Evolutionary conservation across 345 rosid species (phyloP).

Genomic region (Noccaea bulbosa): DNA sequence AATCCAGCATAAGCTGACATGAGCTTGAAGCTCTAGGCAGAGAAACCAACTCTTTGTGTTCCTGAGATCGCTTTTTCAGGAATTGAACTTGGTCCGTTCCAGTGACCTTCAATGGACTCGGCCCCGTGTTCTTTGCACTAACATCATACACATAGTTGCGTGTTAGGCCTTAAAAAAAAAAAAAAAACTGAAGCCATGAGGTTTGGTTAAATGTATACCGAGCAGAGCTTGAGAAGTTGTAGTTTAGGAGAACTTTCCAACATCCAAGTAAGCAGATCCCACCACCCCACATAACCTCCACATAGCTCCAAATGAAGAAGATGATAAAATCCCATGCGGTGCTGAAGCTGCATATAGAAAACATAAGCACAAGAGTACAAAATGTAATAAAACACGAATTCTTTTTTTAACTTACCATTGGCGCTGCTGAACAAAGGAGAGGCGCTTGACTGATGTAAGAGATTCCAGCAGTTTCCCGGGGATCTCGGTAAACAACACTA

Average conservation of each 20-base stretch:
- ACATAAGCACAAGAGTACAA: neutral
- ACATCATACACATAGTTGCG: neutral
- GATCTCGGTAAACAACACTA: neutral
- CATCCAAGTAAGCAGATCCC: neutral
- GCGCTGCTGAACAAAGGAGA: neutral
- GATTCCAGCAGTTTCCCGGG: neutral
- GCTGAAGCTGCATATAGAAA: neutral
- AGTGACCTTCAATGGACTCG: neutral
- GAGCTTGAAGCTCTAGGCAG: constrained; percentile 7
- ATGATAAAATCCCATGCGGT: neutral
- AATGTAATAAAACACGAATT: neutral
- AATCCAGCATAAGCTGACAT: neutral
- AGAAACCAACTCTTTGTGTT: neutral
- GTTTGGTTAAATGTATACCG: neutral
- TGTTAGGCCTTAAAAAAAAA: neutral
- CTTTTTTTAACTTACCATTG: neutral
- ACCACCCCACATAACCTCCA: neutral
- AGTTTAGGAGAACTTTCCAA: neutral
- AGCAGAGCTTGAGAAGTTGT: neutral
- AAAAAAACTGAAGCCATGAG: neutral
- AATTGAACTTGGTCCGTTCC: neutral
- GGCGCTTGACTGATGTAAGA: neutral
- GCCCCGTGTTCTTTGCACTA: neutral
- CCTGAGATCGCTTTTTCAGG: neutral
- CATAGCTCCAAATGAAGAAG: constrained; percentile 6